Evolutionary conservation across 1,284 basidiomycete species (phyloP), one percentile per base, ranked within the genome.

Genomic region (Tilletia walkeri): DNA sequence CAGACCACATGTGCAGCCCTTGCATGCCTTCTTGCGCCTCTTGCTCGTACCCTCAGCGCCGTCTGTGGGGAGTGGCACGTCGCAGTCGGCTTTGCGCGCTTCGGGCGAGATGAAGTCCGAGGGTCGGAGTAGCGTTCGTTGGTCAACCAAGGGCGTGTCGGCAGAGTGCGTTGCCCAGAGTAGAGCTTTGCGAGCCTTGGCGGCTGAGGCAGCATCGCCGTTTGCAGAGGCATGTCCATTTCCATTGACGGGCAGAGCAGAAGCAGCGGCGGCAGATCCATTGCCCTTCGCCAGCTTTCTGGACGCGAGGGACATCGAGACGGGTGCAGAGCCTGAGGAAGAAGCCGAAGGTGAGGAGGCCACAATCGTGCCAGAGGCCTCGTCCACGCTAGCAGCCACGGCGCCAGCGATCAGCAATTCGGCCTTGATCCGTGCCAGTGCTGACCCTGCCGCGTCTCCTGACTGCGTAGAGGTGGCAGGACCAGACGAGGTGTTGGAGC

Each of bases 1-100:
- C 4, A 83, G 73, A 1, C 82, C 82, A 59, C 82, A 83, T 5
- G 82, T 83, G 75, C 82, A 83, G 6, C 78, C 79, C 67, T 82
- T 82, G 78, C 82, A 83, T 3, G 82, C 82, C 69, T 80, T 80
- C 69, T 81, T 81, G 69, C 74, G 68, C 50, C 69, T 67, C 47
- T 78, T 75, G 41, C 73, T 78, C 41, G 73, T 72, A 34, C 73
- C 73, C 9, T 70, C 74, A 0, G 75, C 63, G 20, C 76, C 80
- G 18, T 66, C 24, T 30, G 18, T 66, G 49, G 47, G 36, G 38
- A 30, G 63, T 16, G 59, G 49, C 12, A 82, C 75, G 65, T 81
- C 78, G 73, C 82, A 83, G 69, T 82, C 82, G 59, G 77, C 76
- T 69, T 78, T 76, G 68, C 75, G 71, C 1, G 78, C 80, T 10